Evolutionary conservation across 257 asterid species (phyloP), one percentile per base, ranked within the genome.

Genomic region (Rauvolfia tetraphylla): DNA sequence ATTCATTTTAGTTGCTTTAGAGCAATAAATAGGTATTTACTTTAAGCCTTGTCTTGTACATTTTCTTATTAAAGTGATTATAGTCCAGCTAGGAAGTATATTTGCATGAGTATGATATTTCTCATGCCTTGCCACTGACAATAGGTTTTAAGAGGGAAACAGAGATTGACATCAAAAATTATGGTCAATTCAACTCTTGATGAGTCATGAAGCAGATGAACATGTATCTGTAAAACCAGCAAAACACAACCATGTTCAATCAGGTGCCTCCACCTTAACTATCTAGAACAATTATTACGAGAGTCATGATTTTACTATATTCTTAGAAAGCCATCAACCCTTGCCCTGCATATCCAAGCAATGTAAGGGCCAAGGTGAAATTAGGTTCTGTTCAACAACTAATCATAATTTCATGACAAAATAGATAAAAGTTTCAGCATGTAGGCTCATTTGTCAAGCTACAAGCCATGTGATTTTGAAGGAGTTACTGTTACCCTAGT

Each of bases 401-500:
- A 41, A 68, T 11, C 14, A 34, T 27, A 29, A 36, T 68, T 75
- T 46, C 23, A 49, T 25, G 20, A 8, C 3, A 3, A 41, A 33
- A 13, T 13, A 34, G 42, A 33, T 20, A 33, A 48, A 62, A 75
- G 48, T 63, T 25, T 61, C 29, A 42, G 63, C 8, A 22, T 2
- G 44, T 63, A 6, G 48, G 13, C 70, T 39, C 27, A 38, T 5
- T 2, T 8, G 49, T 22, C 51, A 67, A 67, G 31, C 22, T 9
- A 67, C 4, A 36, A 38, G 8, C 36, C 29, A 67, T 9, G 33
- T 22, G 25, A 38, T 0, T 61, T 29, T 61, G 10, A 61, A 44
- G 36, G 17, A 15, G 0, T 22, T 48, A 10, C 44, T 29, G 72
- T 62, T 85, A 92, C 99, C 96, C 93, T 93, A 31, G 98, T 95